Evolutionary conservation across 2,329 filamentous ascomycete species (phyloP).

Genomic region (Colletotrichum siamense): DNA sequence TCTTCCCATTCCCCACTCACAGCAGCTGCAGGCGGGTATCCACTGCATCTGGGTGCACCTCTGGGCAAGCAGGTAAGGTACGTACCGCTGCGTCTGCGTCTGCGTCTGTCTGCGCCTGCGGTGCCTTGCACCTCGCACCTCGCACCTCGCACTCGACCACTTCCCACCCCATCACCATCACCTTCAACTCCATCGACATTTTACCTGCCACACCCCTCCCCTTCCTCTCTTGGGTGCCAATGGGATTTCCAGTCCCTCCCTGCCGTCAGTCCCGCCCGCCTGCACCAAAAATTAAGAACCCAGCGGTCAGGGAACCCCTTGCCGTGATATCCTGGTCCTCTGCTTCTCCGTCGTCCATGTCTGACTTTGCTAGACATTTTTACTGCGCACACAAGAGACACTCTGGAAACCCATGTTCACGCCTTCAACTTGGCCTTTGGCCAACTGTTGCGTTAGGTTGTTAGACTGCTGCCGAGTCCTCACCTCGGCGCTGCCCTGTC

Average conservation of each 20-base stretch:
- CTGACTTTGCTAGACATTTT: background rate
- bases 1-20: slow-evolving; percentile 6
- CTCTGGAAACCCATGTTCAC: background rate
- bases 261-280: slow-evolving; percentile 10
- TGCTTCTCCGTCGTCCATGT: slow-evolving; percentile 4
- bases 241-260: slow-evolving; percentile 4
- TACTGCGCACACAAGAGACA: background rate
- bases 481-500: background rate
- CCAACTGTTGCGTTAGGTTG: background rate
- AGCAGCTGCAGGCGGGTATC: background rate
- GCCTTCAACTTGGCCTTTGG: background rate
- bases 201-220: background rate
- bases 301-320: slow-evolving; percentile 5
- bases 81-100: background rate
- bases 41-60: background rate
- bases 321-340: background rate
- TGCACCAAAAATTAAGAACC: slow-evolving; percentile 12
- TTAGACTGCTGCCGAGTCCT: background rate
- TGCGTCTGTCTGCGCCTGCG: background rate
- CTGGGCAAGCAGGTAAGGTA: background rate
- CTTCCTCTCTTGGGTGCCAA: slow-evolving; percentile 6
- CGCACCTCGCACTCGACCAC: slow-evolving; percentile 19
- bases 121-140: background rate
- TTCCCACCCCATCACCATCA: slow-evolving; percentile 14
- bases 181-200: background rate